Conservation (phyloP, 208 protist genomes). For the Naegleria lovaniensis region DNA sequence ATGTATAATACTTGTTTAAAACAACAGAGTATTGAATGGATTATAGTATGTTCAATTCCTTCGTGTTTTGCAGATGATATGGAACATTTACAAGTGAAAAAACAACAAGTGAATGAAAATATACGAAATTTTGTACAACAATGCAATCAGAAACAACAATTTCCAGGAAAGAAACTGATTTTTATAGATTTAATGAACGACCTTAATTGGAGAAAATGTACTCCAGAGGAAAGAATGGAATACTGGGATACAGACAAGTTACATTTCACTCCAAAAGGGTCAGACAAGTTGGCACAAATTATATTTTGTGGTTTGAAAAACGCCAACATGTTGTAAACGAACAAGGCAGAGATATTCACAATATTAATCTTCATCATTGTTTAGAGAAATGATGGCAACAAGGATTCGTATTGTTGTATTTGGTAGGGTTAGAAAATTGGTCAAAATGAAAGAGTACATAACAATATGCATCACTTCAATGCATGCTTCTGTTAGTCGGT, state of each 20-base stretch:
- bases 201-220: neutral
- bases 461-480: too few relatives aligned
- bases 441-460: too few relatives aligned
- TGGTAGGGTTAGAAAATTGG: too few relatives aligned
- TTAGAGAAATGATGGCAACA: too few relatives aligned
- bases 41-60: neutral
- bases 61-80: neutral
- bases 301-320: neutral
- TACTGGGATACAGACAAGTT: neutral
- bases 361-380: too few relatives aligned
- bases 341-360: too few relatives aligned
- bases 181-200: neutral
- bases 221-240: neutral
- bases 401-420: too few relatives aligned
- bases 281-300: neutral
- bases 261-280: neutral
- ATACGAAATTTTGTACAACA: neutral
- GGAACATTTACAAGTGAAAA: neutral
- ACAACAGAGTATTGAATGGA: neutral
- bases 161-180: neutral
- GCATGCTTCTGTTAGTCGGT: too few relatives aligned
- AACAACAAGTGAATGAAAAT: neutral
- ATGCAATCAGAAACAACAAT: neutral
- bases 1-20: neutral
- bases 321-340: too few relatives aligned